Evolutionary conservation across 192 early-diverging fungal genomes (phyloP).

Genomic region (Funneliformis mosseae): DNA sequence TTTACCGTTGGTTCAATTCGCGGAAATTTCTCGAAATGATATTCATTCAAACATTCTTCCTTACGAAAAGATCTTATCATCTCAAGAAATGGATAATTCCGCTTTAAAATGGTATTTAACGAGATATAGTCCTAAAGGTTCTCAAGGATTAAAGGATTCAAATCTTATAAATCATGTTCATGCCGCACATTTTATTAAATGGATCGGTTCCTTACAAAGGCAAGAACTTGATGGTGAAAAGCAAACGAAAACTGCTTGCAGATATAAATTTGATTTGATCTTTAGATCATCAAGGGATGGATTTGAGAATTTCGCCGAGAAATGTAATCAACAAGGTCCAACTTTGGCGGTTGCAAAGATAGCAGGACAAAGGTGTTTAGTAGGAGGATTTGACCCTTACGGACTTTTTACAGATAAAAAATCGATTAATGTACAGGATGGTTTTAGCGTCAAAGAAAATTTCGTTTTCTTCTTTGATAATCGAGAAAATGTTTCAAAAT

Average conservation of each 20-base stretch:
- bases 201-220: background rate
- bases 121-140: background rate
- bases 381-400: slow-evolving; percentile 6
- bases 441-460: slow-evolving; percentile 2
- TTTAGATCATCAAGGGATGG: slow-evolving; percentile 6
- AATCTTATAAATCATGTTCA: slow-evolving; percentile 20
- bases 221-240: background rate
- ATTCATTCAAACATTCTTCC: slow-evolving; percentile 18
- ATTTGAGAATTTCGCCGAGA: background rate
- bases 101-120: slow-evolving; percentile 25
- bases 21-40: slow-evolving; percentile 18
- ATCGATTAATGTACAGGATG: background rate
- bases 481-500: background rate
- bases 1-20: slow-evolving; percentile 13
- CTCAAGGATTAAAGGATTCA: slow-evolving; percentile 9
- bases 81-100: slow-evolving; percentile 19
- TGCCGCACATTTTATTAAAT: slow-evolving; percentile 14
- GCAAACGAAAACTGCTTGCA: background rate
- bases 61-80: slow-evolving; percentile 14
- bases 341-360: slow-evolving; percentile 3
- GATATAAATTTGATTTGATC: slow-evolving; percentile 14
- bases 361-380: slow-evolving; percentile 15
- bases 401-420: slow-evolving; percentile 10
- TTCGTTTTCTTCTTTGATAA: slow-evolving; percentile 23
- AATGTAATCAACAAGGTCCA: slow-evolving; percentile 15